Base-by-base conservation (phyloP, 2,329 filamentous ascomycete genomes). In the Thyridium curvatum region DNA sequence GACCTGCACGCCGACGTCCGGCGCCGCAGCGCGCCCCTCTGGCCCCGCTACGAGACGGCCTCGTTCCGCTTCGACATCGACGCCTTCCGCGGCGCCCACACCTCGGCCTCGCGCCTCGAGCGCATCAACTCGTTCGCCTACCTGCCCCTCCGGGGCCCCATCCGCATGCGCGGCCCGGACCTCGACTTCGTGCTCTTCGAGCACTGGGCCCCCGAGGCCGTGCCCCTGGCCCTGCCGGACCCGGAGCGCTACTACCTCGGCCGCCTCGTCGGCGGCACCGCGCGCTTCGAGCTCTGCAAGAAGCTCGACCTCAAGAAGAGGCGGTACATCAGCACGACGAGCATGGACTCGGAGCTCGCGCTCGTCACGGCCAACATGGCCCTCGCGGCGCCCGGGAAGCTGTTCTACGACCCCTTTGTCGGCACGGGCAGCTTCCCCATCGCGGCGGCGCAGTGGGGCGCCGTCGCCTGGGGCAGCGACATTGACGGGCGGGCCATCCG, bases 351-450 rank as follows among this genome's bases (percentile, higher is more conserved):
- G 0, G 93, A 97, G 59, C 72, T 98, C 32, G 86, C 89, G 12
- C 73, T 98, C 1, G 69, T 98, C 16, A 96, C 90, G 1, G 93
- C 91, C 2, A 98, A 97, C 54, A 80, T 98, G 49, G 86, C 87
- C 0, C 77, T 86, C 12, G 89, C 89, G 0, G 82, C 69, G 0
- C 85, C 89, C 0, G 91, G 88, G 0, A 94, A 86, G 55, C 58
- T 97, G 3, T 86, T 94, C 52, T 96, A 91, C 53, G 93, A 98
- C 51, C 93, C 93, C 0, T 98, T 98, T 55, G 89, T 93, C 42
- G 93, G 93, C 4, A 97, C 93, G 0, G 93, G 91, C 5, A 91
- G 88, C 39, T 97, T 98, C 54, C 85, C 88, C 1, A 69, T 98
- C 17, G 88, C 93, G 0, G 91, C 86, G 50, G 85, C 90, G 2